Conservation (phyloP, 176 grass and related monocot species). For the Triticum dicoccoides region DNA sequence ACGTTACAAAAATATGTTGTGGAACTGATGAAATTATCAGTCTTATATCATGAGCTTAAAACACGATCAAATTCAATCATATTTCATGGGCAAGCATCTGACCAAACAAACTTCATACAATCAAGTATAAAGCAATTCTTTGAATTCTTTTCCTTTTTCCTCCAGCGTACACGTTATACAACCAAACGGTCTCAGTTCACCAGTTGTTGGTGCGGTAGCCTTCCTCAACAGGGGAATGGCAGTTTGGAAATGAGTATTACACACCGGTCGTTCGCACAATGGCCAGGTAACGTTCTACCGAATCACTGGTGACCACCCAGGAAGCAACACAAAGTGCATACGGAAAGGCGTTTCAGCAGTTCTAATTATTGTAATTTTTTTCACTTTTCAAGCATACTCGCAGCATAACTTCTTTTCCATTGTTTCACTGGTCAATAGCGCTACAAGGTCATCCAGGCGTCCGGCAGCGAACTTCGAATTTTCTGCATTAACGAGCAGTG, state of each 20-base stretch:
- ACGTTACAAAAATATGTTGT: not conserved
- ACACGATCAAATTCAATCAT: not conserved
- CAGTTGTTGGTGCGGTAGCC: not conserved
- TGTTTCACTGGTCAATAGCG: not conserved
- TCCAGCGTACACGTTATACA: conserved; percentile 4
- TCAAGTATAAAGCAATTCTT: not conserved
- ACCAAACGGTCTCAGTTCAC: conserved; percentile 14
- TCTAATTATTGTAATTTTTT: not conserved
- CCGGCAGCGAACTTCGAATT: not conserved
- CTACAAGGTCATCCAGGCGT: not conserved
- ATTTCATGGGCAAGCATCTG: not conserved
- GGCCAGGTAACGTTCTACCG: conserved; percentile 11
- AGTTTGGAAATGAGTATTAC: not conserved
- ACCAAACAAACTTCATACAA: not conserved
- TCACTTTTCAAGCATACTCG: not conserved
- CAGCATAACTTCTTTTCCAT: not conserved
- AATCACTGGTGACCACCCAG: not conserved
- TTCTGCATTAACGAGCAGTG: conserved; percentile 20
- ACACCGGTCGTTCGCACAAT: not conserved
- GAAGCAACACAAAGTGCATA: not conserved
- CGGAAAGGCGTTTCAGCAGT: not conserved
- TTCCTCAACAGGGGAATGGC: not conserved
- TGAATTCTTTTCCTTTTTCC: not conserved
- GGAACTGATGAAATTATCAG: no score
- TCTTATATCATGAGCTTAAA: not conserved